Evolutionary conservation across 768 basidiomycete genomes (phyloP).

Genomic region (Calocera viscosa): DNA sequence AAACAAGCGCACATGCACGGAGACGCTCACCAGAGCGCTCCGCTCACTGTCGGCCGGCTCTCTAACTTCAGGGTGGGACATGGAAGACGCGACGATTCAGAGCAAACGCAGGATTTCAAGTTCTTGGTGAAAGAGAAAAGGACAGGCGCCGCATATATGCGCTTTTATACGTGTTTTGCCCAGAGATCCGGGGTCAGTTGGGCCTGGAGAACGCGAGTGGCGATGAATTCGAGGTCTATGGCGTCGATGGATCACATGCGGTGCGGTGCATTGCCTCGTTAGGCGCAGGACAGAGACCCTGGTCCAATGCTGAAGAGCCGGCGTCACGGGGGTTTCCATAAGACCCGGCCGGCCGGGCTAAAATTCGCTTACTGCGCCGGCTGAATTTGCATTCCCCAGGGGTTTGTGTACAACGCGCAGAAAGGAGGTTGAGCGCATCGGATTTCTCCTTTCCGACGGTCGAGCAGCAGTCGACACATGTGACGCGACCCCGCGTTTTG

Average conservation of each 20-base stretch:
- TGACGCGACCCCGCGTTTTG: too few species aligned
- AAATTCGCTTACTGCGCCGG: not conserved
- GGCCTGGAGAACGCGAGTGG: not conserved
- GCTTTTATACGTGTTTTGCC: not conserved
- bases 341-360: not conserved
- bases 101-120: not conserved
- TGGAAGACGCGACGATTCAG: not conserved
- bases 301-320: not conserved
- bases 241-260: not conserved
- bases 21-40: not conserved
- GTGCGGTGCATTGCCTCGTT: not conserved
- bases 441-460: too few species aligned
- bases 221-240: not conserved
- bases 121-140: not conserved
- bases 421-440: too few species aligned
- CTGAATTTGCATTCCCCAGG: too few species aligned
- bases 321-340: not conserved
- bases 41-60: not conserved
- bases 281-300: not conserved
- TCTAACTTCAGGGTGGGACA: not conserved
- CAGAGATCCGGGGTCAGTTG: not conserved
- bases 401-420: too few species aligned
- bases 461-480: too few species aligned
- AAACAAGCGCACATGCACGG: not conserved
- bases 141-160: not conserved